Evolutionary conservation across 1,284 basidiomycete genomes (phyloP).

Genomic region (Testicularia cyperi): DNA sequence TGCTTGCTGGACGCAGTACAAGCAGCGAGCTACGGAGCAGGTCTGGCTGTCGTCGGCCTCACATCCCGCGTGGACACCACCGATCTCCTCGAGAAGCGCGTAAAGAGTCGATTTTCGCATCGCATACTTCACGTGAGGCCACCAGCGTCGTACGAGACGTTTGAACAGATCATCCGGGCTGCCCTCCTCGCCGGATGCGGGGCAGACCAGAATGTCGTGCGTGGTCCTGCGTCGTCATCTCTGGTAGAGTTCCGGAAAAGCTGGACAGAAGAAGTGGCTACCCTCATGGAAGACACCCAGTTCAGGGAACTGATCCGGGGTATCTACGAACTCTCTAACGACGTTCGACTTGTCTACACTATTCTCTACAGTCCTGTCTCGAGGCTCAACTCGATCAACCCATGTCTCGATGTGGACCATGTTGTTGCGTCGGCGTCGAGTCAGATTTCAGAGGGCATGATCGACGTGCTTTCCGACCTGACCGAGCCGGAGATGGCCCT

Average conservation of each 20-base stretch:
- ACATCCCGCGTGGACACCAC: constrained; percentile 49
- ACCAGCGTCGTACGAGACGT: constrained; percentile 17
- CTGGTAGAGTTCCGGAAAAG: no score
- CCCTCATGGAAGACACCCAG: constrained; percentile 11
- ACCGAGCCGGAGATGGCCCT: constrained; percentile 50
- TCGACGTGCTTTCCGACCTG: constrained; percentile 26
- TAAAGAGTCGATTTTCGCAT: constrained; percentile 57
- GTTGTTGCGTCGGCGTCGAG: constrained; percentile 11
- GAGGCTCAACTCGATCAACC: neutral
- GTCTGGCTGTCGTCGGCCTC: constrained; percentile 50
- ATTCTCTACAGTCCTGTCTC: constrained; percentile 15
- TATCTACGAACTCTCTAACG: constrained; percentile 41
- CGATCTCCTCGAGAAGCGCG: constrained; percentile 56
- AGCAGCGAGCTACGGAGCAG: constrained; percentile 49
- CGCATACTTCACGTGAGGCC: constrained; percentile 51
- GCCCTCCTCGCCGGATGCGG: constrained; percentile 10
- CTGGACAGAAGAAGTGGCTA: constrained; percentile 20
- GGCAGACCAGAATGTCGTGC: neutral
- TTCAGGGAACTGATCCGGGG: constrained; percentile 25
- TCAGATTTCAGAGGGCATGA: constrained; percentile 14
- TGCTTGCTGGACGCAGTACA: constrained; percentile 58
- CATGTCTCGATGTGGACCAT: constrained; percentile 1
- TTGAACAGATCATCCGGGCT: constrained; percentile 32
- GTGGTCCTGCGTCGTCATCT: no score
- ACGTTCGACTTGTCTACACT: constrained; percentile 36